phyloP scores from a whole-genome alignment of 129 eudicot species.

The Mikania micrantha region DNA sequence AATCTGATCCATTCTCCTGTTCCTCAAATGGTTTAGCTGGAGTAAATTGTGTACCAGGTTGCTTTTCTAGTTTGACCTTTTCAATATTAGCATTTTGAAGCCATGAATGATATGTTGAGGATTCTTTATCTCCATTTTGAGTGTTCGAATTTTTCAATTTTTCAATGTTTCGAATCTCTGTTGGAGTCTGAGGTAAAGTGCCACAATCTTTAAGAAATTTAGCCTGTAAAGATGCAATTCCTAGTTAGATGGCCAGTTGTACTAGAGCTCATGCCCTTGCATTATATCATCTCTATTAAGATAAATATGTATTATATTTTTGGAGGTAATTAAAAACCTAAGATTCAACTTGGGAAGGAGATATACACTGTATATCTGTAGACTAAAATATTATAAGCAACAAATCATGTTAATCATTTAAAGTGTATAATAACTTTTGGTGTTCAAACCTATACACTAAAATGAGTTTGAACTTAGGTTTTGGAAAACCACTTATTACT shows the following conservation, averaged over 20 bases:
- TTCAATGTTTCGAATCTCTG: conserved; percentile 45
- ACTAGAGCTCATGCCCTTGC: conserved; percentile 6
- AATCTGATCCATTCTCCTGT: conserved; percentile 23
- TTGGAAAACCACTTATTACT: neutral
- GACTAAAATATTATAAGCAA: conserved; percentile 4
- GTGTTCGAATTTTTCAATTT: conserved; percentile 24
- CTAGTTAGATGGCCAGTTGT: neutral
- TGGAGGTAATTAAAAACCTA: neutral
- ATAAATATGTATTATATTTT: neutral
- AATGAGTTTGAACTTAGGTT: neutral
- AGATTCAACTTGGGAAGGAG: neutral
- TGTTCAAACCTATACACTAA: neutral
- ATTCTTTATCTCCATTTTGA: conserved; percentile 17
- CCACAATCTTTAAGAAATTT: conserved; percentile 74
- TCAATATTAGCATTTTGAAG: conserved; percentile 35
- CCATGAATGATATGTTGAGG: conserved; percentile 40
- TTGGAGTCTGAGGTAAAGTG: conserved; percentile 71
- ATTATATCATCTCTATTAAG: neutral
- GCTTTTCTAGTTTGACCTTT: conserved; percentile 35
- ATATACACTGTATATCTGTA: neutral
- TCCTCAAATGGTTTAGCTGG: conserved; percentile 35
- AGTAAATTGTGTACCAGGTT: conserved; percentile 43
- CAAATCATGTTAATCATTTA: neutral
- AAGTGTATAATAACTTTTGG: neutral
- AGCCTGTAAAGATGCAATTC: conserved; percentile 40